Conservation (phyloP, 805 yeast genomes). For the Teunomyces funiuensis region DNA sequence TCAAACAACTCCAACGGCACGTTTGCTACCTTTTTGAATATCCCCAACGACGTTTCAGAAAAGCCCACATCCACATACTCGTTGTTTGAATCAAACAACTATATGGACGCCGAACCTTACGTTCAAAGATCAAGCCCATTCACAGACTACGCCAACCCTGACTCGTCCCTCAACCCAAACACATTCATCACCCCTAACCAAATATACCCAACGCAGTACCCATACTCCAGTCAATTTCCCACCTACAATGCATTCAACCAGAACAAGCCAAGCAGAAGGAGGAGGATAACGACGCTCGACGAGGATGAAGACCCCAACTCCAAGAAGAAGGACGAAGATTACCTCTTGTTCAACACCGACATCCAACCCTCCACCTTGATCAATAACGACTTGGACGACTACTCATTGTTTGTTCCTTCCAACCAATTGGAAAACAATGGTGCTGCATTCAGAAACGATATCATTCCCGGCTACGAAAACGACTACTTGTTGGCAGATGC, state of each 20-base stretch:
- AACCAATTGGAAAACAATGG: slow-evolving; percentile 12
- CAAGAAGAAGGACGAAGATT: slow-evolving; percentile 34
- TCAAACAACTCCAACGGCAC: slow-evolving; percentile 17
- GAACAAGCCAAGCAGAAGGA: slow-evolving; percentile 20
- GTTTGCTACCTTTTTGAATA: slow-evolving; percentile 17
- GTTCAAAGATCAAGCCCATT: slow-evolving; percentile 26
- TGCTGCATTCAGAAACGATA: slow-evolving; percentile 10
- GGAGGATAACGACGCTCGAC: slow-evolving; percentile 35
- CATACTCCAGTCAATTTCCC: slow-evolving; percentile 12
- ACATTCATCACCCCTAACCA: slow-evolving; percentile 12
- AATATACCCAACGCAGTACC: slow-evolving; percentile 9
- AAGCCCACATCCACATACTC: slow-evolving; percentile 10
- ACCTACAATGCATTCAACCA: slow-evolving; percentile 4
- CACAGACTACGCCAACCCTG: slow-evolving; percentile 42
- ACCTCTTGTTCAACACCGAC: slow-evolving; percentile 39
- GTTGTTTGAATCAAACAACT: slow-evolving; percentile 1
- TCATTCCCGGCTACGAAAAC: slow-evolving; percentile 34
- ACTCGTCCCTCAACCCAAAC: slow-evolving; percentile 19
- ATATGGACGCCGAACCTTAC: not conserved
- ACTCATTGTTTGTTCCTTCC: slow-evolving; percentile 31
- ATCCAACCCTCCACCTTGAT: slow-evolving; percentile 42
- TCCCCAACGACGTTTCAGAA: slow-evolving; percentile 32
- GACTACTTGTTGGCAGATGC: slow-evolving; percentile 36
- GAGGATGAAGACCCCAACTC: slow-evolving; percentile 15
- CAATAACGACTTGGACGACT: slow-evolving; percentile 25